A percentile compares a stretch with the other conserved stretches of the same genome.
phyloP scores from a whole-genome alignment of 176 grass and related monocot species.

The Otatea glauca region DNA sequence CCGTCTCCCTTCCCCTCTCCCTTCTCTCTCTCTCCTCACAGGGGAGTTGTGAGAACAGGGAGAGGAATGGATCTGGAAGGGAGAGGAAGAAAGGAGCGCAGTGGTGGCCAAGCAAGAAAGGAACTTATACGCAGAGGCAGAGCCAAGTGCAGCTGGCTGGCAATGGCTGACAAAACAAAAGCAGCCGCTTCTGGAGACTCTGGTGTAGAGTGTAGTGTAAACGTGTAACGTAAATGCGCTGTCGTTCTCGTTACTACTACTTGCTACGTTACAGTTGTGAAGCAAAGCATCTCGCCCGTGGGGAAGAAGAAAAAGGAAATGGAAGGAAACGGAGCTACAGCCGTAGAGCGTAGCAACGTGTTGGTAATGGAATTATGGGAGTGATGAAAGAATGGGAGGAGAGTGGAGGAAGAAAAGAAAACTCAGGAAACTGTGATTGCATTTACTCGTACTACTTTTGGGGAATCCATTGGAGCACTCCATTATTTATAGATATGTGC shows the following conservation, averaged over 20 bases:
- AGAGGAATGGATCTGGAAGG: constrained; percentile 56
- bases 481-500: constrained; percentile 2
- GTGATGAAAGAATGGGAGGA: not conserved
- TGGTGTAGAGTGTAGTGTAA: not conserved
- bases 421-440: constrained; percentile 12
- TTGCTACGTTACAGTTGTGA: constrained; percentile 1
- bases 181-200: constrained; percentile 39
- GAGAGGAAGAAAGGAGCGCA: constrained; percentile 3
- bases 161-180: constrained; percentile 40
- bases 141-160: constrained; percentile 36
- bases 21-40: constrained; percentile 25
- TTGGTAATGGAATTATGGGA: not conserved
- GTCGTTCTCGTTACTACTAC: not conserved
- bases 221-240: not conserved
- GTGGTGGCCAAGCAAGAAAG: constrained; percentile 43
- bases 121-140: constrained; percentile 50
- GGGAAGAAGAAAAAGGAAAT: not conserved
- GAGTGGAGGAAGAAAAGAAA: not conserved
- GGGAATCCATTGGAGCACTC: not conserved
- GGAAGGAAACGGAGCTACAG: not conserved
- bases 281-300: constrained; percentile 36
- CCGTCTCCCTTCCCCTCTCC: not conserved
- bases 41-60: not conserved
- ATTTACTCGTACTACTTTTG: constrained; percentile 17
- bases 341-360: not conserved